Conservation (phyloP, 768 basidiomycete genomes). For the Royoungia palumana region DNA sequence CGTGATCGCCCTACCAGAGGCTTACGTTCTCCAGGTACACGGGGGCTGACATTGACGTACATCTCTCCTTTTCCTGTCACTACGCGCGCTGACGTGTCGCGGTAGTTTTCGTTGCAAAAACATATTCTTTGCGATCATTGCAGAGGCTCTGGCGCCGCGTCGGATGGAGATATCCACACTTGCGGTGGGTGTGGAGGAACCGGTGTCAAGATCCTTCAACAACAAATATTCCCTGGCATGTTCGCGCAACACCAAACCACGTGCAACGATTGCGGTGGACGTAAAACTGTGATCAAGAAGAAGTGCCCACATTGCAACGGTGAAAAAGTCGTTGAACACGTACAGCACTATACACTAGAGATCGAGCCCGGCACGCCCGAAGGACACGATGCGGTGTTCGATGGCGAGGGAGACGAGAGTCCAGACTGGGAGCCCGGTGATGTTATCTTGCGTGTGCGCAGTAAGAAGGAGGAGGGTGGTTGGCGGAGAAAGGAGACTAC, state of each 20-base stretch:
- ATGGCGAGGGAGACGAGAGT: slow-evolving; percentile 95
- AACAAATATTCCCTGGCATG: slow-evolving; percentile 97
- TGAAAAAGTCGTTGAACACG: slow-evolving; percentile 76
- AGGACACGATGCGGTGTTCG: slow-evolving; percentile 87
- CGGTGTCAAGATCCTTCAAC: slow-evolving; percentile 81
- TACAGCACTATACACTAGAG: slow-evolving; percentile 81
- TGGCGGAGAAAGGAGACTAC: slow-evolving; percentile 89
- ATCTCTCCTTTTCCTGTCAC: slow-evolving; percentile 15
- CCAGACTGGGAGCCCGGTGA: slow-evolving; percentile 97
- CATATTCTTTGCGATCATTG: slow-evolving; percentile 95
- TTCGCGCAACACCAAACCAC: slow-evolving; percentile 83
- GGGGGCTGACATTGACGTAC: slow-evolving; percentile 80
- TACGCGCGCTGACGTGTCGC: slow-evolving; percentile 1
- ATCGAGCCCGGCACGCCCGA: slow-evolving; percentile 88
- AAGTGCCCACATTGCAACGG: slow-evolving; percentile 82
- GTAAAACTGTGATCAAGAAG: slow-evolving; percentile 73
- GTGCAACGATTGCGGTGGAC: slow-evolving; percentile 82
- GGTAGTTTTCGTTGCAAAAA: slow-evolving; percentile 88
- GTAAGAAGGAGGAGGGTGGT: slow-evolving; percentile 70
- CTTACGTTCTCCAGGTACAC: slow-evolving; percentile 54
- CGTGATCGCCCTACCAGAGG: not conserved
- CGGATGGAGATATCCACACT: slow-evolving; percentile 82
- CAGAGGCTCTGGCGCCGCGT: slow-evolving; percentile 91
- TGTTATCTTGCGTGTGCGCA: slow-evolving; percentile 81
- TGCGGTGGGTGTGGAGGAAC: slow-evolving; percentile 82